phyloP scores from a whole-genome alignment of 305 asterid genomes.

The Fraxinus nigra region DNA sequence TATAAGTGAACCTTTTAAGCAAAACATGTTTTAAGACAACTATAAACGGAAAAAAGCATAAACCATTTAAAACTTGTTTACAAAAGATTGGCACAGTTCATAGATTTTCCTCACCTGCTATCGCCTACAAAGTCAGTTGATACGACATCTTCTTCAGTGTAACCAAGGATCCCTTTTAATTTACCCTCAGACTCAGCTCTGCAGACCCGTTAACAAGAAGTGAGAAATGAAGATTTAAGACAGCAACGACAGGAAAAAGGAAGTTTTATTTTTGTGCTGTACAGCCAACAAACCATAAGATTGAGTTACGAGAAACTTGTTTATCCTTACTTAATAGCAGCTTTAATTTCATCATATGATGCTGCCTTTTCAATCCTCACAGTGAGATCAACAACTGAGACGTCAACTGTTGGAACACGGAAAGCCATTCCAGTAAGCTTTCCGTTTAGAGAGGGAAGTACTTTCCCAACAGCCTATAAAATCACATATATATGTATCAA shows the following conservation, averaged over 20 bases:
- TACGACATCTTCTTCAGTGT: neutral
- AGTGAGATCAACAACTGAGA: neutral
- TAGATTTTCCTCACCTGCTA: neutral
- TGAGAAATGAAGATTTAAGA: neutral
- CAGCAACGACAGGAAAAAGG: neutral
- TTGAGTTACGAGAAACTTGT: neutral
- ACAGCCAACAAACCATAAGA: neutral
- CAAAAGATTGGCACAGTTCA: neutral
- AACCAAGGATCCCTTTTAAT: neutral
- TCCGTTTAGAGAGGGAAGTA: neutral
- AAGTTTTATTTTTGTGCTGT: neutral
- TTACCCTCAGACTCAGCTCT: neutral
- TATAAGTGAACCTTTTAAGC: neutral
- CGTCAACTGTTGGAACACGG: neutral
- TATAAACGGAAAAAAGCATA: neutral
- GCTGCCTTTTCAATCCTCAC: neutral
- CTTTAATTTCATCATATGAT: neutral
- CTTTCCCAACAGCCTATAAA: neutral
- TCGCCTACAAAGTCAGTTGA: neutral
- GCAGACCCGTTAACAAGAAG: neutral
- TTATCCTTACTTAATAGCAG: neutral
- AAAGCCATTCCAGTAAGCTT: neutral
- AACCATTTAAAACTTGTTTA: neutral
- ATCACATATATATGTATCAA: neutral
- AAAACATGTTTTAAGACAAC: neutral